Base-by-base conservation (phyloP, 164 flowering plant genomes). In the Aristolochia contorta region DNA sequence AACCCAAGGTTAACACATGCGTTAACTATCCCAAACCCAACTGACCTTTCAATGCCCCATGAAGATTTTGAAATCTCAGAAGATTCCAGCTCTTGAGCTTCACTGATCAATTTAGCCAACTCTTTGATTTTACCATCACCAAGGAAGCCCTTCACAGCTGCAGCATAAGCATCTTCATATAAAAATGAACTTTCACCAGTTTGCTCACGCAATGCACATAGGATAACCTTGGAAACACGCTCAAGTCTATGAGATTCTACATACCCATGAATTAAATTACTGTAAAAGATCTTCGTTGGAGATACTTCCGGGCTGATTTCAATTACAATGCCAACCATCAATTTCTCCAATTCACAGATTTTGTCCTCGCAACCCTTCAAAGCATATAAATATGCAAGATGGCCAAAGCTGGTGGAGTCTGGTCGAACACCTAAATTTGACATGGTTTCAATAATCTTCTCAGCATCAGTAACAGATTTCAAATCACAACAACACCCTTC, bases 301-400 rank as follows among this genome's bases (percentile, higher is more conserved):
- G 65, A 19, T 13, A 22, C 32, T 22, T 53, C 56, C 3, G 56
- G 27, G 18, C 56, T 22, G 27, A 27, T 14, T 53, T 12, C 24
- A 65, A 82, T 71, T 15, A 83, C 85, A 76, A 91, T 75, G 30
- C 69, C 78, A 60, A 37, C 50, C 78, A 93, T 78, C 72, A 86
- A 66, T 22, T 15, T 67, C 54, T 86, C 89, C 60, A 93, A 67
- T 77, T 86, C 93, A 59, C 13, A 18, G 24, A 93, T 77, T 79
- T 85, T 90, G 18, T 75, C 75, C n/a, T 71, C 68, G 48, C 79
- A 69, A 55, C 96, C 96, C 76, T 88, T 88, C 12, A 76, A 32
- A 27, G 95, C 91, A 79, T 90, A 93, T 71, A 90, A 71, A 75
- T 88, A 86, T 60, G 84, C 95, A 64, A 91, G 85, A 68, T 74